phyloP scores from a whole-genome alignment of 169 alveolate genomes.

The Plasmodium gonderi region DNA sequence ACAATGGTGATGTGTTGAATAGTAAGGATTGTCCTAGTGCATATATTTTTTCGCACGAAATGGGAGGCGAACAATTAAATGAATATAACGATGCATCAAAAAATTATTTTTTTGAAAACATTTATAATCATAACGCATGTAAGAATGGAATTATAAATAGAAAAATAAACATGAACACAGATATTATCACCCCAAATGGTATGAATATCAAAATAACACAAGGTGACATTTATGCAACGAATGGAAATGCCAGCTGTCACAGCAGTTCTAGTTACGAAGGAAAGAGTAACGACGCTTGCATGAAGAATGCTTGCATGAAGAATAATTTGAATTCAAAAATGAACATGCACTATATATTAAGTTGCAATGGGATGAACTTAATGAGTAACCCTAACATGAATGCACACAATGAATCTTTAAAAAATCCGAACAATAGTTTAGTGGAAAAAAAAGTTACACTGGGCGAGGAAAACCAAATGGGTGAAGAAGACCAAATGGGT shows the following conservation, averaged over 20 bases:
- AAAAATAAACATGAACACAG: neutral
- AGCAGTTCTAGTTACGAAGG: neutral
- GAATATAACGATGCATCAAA: neutral
- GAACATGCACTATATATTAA: neutral
- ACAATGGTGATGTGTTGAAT: neutral
- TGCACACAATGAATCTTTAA: neutral
- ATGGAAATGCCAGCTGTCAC: neutral
- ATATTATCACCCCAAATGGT: neutral
- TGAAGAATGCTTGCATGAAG: neutral
- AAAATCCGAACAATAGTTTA: neutral
- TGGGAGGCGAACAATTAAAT: neutral
- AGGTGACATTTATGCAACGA: neutral
- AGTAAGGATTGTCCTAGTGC: neutral
- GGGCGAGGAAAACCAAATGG: conserved; percentile 2
- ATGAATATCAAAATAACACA: neutral
- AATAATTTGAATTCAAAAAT: no score
- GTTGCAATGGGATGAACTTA: no score
- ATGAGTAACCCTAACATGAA: no score
- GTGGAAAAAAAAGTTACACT: neutral
- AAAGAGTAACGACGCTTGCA: neutral
- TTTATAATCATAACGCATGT: neutral
- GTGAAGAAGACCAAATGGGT: neutral
- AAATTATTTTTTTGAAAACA: neutral
- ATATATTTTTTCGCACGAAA: neutral
- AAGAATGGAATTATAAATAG: neutral